phyloP scores from a whole-genome alignment of 257 asterid species.

The Paraleonurus japonicus region DNA sequence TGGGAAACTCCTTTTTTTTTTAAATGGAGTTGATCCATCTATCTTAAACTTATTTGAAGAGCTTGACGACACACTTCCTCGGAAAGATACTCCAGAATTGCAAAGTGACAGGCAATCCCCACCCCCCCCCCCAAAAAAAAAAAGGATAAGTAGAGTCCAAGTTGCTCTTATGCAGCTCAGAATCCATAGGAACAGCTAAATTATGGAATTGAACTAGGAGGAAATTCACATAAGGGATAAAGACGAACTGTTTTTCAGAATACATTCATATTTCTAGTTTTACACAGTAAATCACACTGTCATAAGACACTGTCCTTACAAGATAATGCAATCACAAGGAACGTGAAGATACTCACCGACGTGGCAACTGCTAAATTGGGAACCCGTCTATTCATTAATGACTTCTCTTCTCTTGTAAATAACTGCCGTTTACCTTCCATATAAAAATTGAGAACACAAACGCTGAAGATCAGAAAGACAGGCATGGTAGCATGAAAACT shows the following conservation, averaged over 20 bases:
- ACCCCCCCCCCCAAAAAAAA: too few relatives aligned
- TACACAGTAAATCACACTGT: conserved; percentile 1
- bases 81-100: too few relatives aligned
- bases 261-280: background rate
- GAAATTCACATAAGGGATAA: background rate
- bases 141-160: background rate
- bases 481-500: background rate
- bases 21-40: too few relatives aligned
- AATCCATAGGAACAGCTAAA: background rate
- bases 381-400: conserved; percentile 57
- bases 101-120: too few relatives aligned
- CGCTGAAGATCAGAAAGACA: conserved; percentile 13
- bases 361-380: conserved; percentile 72
- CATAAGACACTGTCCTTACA: conserved; percentile 2
- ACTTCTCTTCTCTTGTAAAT: conserved; percentile 74
- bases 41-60: too few relatives aligned
- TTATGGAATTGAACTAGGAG: background rate
- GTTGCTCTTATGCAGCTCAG: background rate
- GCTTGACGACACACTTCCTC: too few relatives aligned
- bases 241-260: background rate
- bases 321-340: background rate
- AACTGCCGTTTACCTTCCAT: conserved; percentile 62
- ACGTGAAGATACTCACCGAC: conserved; percentile 58
- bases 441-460: conserved; percentile 15
- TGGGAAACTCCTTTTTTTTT: background rate